Percentiles rank a stretch among this genome's conserved stretches.
phyloP scores from a whole-genome alignment of 108 stramenopile species.

The Cylindrotheca fusiformis region DNA sequence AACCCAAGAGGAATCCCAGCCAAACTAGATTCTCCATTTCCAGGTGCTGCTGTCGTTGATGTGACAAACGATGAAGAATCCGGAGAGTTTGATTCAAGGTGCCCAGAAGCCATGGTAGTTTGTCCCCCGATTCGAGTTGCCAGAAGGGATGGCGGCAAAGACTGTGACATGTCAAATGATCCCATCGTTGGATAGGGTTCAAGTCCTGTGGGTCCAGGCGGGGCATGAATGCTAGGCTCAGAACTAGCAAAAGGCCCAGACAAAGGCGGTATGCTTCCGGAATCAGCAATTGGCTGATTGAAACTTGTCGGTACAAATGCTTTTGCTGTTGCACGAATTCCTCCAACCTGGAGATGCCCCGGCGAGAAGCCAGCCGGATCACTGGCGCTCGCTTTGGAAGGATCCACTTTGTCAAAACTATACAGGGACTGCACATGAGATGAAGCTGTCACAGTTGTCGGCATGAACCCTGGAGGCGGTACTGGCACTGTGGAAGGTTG shows the following conservation, averaged over 20 bases:
- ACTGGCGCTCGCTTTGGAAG: neutral
- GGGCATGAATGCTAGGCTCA: no score
- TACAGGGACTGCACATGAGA: neutral
- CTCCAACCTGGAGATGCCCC: conserved; percentile 32
- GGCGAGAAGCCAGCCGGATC: neutral
- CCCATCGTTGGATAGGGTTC: no score
- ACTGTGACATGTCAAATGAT: no score
- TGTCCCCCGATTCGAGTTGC: no score
- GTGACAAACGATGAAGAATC: neutral
- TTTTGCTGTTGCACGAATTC: conserved; percentile 73
- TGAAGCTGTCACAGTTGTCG: conserved; percentile 3
- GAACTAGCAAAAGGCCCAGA: neutral
- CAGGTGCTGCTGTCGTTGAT: neutral
- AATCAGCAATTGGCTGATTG: conserved; percentile 5
- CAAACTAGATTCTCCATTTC: neutral
- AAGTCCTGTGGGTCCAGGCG: no score
- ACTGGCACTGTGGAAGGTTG: conserved; percentile 16
- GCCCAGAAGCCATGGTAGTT: no score
- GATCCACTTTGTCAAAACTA: no score
- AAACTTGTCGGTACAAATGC: conserved; percentile 69
- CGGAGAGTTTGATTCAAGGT: no score
- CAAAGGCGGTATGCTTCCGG: neutral
- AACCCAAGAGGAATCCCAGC: conserved; percentile 9
- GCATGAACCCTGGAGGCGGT: conserved; percentile 51
- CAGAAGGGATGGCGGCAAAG: no score